Evolutionary conservation across 2,329 filamentous ascomycete species (phyloP), one percentile per base, ranked within the genome.

Genomic region (Grosmannia serpens): DNA sequence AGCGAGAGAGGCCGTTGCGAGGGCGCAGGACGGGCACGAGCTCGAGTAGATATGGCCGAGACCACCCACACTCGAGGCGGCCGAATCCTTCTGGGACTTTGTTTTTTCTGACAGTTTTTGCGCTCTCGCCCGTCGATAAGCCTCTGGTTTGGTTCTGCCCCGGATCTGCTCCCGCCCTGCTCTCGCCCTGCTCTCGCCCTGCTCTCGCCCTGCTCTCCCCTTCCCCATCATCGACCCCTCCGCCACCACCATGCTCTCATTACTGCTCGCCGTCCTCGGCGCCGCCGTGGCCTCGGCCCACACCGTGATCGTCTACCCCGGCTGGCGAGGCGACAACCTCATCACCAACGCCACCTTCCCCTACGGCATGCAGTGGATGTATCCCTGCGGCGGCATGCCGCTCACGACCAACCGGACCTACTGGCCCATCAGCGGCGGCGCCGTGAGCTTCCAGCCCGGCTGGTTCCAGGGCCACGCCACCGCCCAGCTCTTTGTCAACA

Each of bases 281-380:
- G 77, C 77, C 60, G 71, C 75, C 47, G 63, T 85, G 65, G 75
- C 77, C 62, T 75, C 79, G 38, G 84, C 85, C n/a, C 89, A 95
- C 70, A 88, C 81, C n/a, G 81, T 95, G 68, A 86, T 95, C 70
- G 85, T 86, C 62, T 95, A 95, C 69, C 91, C 90, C 0, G 88
- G 88, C 64, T 92, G 87, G 85, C 76, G 91, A 80, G 91, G 90
- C 63, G 86, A 95, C 76, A 95, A 90, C 70, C 81, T 95, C 62
- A 80, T 87, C 68, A 87, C 86, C 50, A 95, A 90, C 70, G 83
- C 82, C 2, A 84, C 81, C 0, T 94, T 83, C 65, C 91, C 91
- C 1, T 95, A 88, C 65, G 91, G 91, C 73, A 92, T 94, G 88
- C 88, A 95, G 75, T 96, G 91, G 91, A 84, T 86, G 70, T 96